phyloP scores from a whole-genome alignment of 2,329 filamentous ascomycete species.

The Elsinoe perseae region DNA sequence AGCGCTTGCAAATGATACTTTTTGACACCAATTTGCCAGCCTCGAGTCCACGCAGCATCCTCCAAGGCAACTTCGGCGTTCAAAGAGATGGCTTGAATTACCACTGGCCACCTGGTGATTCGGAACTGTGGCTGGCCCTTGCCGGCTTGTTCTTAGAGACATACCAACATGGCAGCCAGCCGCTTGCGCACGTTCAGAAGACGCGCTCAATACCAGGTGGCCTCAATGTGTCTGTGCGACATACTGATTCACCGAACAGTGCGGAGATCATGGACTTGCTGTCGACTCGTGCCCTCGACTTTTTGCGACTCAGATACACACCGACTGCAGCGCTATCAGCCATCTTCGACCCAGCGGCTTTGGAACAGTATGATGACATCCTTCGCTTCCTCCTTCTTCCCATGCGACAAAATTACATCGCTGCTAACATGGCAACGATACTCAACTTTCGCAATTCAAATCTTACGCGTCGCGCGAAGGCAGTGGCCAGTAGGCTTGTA shows the following conservation, averaged over 20 bases:
- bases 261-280: conserved; percentile 74
- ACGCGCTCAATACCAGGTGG: conserved; percentile 32
- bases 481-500: conserved; percentile 44
- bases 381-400: conserved; percentile 75
- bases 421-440: conserved; percentile 32
- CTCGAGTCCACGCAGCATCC: conserved; percentile 64
- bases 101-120: conserved; percentile 83
- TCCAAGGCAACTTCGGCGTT: conserved; percentile 56
- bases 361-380: conserved; percentile 76
- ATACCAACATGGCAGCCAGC: conserved; percentile 41
- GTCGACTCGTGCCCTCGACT: conserved; percentile 83
- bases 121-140: conserved; percentile 79
- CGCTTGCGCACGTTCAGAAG: not conserved
- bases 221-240: conserved; percentile 68
- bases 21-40: conserved; percentile 55
- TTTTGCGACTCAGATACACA: conserved; percentile 78
- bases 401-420: conserved; percentile 60
- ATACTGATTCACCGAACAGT: conserved; percentile 70
- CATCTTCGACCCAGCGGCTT: conserved; percentile 61
- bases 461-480: no score
- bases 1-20: conserved; percentile 69
- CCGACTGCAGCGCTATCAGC: conserved; percentile 62
- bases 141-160: conserved; percentile 78
- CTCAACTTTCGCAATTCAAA: not conserved
- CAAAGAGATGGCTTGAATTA: conserved; percentile 60